Evolutionary conservation across 1,284 basidiomycete species (phyloP), one percentile per base, ranked within the genome.

Genomic region (Cutaneotrichosporon arboriforme): DNA sequence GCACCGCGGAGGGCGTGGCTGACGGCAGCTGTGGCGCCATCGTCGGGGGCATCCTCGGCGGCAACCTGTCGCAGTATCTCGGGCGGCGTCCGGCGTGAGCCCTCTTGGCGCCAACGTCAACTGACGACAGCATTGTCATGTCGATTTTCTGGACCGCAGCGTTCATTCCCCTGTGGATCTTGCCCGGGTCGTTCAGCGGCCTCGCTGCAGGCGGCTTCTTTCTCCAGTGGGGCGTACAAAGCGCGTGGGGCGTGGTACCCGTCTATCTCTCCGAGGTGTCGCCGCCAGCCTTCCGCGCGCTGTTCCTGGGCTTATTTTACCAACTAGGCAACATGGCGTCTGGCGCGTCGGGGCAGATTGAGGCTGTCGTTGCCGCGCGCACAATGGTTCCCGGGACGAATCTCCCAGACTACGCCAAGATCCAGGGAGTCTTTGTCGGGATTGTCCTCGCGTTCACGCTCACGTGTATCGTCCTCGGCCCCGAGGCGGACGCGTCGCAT

Each of bases 261-360:
- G 63, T 69, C 39, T 72, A 87, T 70, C 79, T 96, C 15, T 82
- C 86, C 3, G 94, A 97, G 74, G 84, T 94, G 75, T 86, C 88
- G 5, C 69, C 71, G 15, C 69, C 91, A 0, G 91, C 89, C 0
- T 97, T 96, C 81, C 81, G 93, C 51, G 90, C 91, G 8, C 88
- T 88, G 0, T 97, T 94, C 80, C 86, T 87, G 18, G 93, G 93
- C 60, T 82, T 94, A 0, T 85, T 88, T 0, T 97, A 96, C 76
- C 57, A 59, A 53, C 60, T 73, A 35, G 74, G 74, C 52, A 77
- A 75, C 64, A 94, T 94, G 86, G 83, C 93, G 8, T 90, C 87
- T 0, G 84, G 86, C 0, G 88, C 90, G 0, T 86, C 88, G 4
- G 83, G 90, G 0, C 90, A 96, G 70, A 94, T 97, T 63, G 93